Conservation (phyloP, 352 stramenopile genomes). For the Aphanomyces euteiches region DNA sequence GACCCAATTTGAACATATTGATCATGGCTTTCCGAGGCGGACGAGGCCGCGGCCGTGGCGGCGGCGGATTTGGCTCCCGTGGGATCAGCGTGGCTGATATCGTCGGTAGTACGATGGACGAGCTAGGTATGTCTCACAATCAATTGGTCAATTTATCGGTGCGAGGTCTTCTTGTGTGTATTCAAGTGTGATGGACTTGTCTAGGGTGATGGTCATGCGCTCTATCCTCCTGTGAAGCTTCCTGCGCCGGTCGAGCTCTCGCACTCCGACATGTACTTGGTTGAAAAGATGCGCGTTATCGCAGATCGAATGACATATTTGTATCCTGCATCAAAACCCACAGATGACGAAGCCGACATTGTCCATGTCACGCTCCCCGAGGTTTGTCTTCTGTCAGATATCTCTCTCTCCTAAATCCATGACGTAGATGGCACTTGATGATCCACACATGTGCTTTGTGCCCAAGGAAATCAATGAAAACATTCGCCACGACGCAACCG, state of each 20-base stretch:
- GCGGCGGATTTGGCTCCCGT: slow-evolving; percentile 19
- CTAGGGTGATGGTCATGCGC: slow-evolving; percentile 18
- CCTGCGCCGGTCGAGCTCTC: slow-evolving; percentile 19
- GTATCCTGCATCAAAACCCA: slow-evolving; percentile 2
- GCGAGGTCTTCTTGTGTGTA: background rate
- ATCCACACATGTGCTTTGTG: slow-evolving; percentile 22
- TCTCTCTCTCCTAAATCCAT: background rate
- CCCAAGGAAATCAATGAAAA: slow-evolving; percentile 29
- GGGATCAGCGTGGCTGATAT: slow-evolving; percentile 30
- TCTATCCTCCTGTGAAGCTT: slow-evolving; percentile 28
- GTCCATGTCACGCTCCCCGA: slow-evolving; percentile 27
- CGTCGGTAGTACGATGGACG: slow-evolving; percentile 29
- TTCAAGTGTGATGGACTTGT: background rate
- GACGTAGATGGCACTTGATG: slow-evolving; percentile 20
- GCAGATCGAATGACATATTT: slow-evolving; percentile 29
- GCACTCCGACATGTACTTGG: slow-evolving; percentile 30
- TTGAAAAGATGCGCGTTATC: slow-evolving; percentile 29
- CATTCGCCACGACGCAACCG: slow-evolving; percentile 20
- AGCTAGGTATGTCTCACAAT: slow-evolving; percentile 28
- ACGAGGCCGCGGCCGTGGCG: slow-evolving; percentile 22
- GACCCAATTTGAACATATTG: slow-evolving; percentile 8
- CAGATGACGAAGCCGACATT: slow-evolving; percentile 13
- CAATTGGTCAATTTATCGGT: slow-evolving; percentile 24
- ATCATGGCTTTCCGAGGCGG: slow-evolving; percentile 29
- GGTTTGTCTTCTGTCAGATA: background rate